Conservation (phyloP, 2,329 filamentous ascomycete species). For the Monilinia aucupariae region DNA sequence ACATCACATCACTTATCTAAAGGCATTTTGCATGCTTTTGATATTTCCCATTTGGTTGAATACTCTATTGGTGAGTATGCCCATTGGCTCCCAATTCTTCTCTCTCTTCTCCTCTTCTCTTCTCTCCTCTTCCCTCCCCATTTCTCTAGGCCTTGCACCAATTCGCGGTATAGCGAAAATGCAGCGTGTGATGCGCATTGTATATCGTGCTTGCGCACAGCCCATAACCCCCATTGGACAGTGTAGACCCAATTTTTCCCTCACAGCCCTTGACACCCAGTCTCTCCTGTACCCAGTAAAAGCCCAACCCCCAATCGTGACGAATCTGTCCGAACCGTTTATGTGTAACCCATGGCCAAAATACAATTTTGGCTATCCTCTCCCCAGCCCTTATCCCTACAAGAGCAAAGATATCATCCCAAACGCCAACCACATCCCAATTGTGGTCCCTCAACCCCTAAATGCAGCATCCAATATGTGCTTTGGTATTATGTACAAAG, state of each 20-base stretch:
- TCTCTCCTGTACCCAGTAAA: slow-evolving; percentile 4
- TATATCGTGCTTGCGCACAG: background rate
- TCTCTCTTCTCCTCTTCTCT: background rate
- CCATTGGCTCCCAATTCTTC: background rate
- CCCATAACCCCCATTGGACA: slow-evolving; percentile 2
- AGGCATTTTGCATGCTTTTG: background rate
- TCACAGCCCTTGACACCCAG: background rate
- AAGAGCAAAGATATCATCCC: background rate
- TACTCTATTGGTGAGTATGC: background rate
- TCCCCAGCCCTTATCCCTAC: background rate
- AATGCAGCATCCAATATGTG: slow-evolving; percentile 16
- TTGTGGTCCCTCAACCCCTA: slow-evolving; percentile 10
- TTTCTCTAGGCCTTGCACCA: background rate
- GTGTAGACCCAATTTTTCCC: slow-evolving; percentile 7
- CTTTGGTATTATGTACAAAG: slow-evolving; percentile 21
- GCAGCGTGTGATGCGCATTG: slow-evolving; percentile 1
- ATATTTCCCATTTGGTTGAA: background rate
- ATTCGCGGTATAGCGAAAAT: background rate
- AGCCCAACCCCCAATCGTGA: slow-evolving; percentile 2
- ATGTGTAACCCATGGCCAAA: slow-evolving; percentile 13
- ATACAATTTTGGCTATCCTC: background rate
- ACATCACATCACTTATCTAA: background rate
- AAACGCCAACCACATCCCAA: slow-evolving; percentile 13
- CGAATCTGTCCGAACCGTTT: slow-evolving; percentile 1
- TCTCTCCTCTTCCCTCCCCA: background rate